Base-by-base conservation (phyloP, 1,139 yeast genomes). In the Debaryomycetaceae sp. region DNA sequence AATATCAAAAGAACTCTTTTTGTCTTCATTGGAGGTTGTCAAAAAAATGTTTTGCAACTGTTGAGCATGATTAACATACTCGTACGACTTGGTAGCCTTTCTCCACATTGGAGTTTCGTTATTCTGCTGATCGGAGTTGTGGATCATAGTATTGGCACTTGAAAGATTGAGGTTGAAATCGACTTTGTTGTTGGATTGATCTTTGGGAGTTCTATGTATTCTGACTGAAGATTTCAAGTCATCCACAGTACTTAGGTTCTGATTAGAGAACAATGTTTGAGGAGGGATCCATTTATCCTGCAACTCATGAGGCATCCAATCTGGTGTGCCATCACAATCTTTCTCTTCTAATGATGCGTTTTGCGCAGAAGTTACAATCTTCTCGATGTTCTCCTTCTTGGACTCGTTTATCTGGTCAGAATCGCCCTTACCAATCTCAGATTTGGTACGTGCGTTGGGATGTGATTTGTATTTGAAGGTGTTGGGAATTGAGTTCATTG, bases 381-480 rank as follows among this genome's bases (percentile, higher is more conserved):
- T 22, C 15, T 26, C 26, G 6, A 9, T 24, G 11, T 24, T 24
- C 17, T 16, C 34, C 16, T 37, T 39, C 4, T 31, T 29, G 11
- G 34, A 18, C 16, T 37, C 43, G 18, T 36, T 18, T 9, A 26
- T 24, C 15, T 6, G 30, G 15, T 37, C 38, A 14, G 31, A 33
- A 5, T 29, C 15, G 5, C 37, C 30, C 11, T 37, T 33, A 7
- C 55, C 63, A n/a, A 67, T 52, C 15, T 52, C 53, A 5, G 58
- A 46, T 47, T 70, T 72, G 0, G 77, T 65, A 41, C 55, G 63
- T 18, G 78, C 78, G 48, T 70, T 72, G 7, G 77, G 75, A 46
- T 69, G 74, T 8, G 73, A 65, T 45, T 71, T 72, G 48, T 70
- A 63, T 41, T 70, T 64, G 56, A 72, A 72, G 0, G 78, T 72